Evolutionary conservation across 1,284 basidiomycete species (phyloP), one percentile per base, ranked within the genome.

Genomic region (Melampsora americana): DNA sequence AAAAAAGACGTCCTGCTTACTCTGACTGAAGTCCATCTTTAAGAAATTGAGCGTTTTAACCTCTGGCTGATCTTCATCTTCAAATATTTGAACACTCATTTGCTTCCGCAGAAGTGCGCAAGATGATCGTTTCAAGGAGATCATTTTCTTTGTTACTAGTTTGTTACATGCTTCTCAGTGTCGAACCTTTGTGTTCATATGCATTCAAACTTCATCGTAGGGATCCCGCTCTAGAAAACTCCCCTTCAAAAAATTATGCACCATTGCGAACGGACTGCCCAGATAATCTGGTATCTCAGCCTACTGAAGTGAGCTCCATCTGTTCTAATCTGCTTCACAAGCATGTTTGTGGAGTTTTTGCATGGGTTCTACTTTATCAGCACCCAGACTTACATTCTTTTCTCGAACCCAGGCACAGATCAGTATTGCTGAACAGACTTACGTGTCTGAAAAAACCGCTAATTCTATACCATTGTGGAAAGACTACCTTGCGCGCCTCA

Each of bases 381-480:
- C 6, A 28, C 53, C 53, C n/a, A 28, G 12, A 28, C 20, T 56
- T 23, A 56, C 53, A 62, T 62, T 18, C 20, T 32, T 26, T 62
- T 62, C 18, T 12, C 26, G 26, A 28, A 62, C 20, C 14, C 23
- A 67, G 66, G 26, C 56, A 5, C 39, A 68, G 44, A 53, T 75
- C 12, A 64, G 53, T 30, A 16, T 39, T 5, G 65, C 65, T 9
- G 72, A 75, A 44, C 9, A 56, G 11, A 59, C 12, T 14, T 75
- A 75, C 59, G 60, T 75, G 30, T 60, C 35, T 6, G 65, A 75
- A 48, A 75, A 68, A 75, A 28, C 72, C 18, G 50, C 65, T 5
- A 56, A 68, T 44, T 75, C 72, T 18, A 61, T 75, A 46, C 72
- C 72, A 23, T 44, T 67, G 32, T 75, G 72, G 72, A 35, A 68